Percentiles rank a stretch among this genome's conserved stretches.
Conservation (phyloP, 176 grass and related monocot genomes). For the Oryza brachyantha region DNA sequence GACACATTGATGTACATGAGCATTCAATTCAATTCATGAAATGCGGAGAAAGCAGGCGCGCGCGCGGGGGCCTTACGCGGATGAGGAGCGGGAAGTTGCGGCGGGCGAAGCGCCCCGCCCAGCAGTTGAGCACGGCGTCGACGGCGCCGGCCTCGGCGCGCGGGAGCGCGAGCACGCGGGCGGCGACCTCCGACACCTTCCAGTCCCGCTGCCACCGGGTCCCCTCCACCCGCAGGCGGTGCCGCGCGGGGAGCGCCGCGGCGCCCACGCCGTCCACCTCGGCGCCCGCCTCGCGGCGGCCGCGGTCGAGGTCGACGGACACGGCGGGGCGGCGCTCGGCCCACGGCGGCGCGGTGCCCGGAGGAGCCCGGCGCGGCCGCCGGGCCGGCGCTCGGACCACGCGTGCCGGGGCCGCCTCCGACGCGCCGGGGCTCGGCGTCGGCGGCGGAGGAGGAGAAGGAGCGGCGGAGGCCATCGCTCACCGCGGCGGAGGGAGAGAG, state of each 20-base stretch:
- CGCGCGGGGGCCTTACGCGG: constrained; percentile 32
- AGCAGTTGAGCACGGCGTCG: constrained; percentile 76
- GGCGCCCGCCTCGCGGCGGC: constrained; percentile 42
- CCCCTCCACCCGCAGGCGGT: constrained; percentile 63
- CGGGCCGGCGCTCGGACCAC: constrained; percentile 33
- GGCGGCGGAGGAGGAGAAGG: background rate
- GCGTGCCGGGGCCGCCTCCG: constrained; percentile 7
- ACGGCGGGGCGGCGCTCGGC: constrained; percentile 58
- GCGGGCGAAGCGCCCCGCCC: constrained; percentile 68
- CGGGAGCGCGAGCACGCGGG: constrained; percentile 51
- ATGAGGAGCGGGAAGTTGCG: constrained; percentile 83
- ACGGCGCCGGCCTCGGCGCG: constrained; percentile 50
- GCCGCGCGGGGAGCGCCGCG: constrained; percentile 52
- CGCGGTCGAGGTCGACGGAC: constrained; percentile 79
- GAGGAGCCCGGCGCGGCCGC: background rate
- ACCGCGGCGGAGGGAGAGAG: background rate
- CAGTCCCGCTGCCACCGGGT: constrained; percentile 68
- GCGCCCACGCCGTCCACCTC: constrained; percentile 61
- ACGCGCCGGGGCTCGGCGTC: background rate
- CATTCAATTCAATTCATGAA: constrained; percentile 26
- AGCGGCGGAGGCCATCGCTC: constrained; percentile 9
- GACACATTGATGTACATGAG: background rate
- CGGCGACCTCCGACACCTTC: constrained; percentile 73
- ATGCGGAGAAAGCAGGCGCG: background rate
- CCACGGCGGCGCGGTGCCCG: constrained; percentile 38